Base-by-base conservation (phyloP, 176 grass and related monocot species). In the Pharus latifolius region DNA sequence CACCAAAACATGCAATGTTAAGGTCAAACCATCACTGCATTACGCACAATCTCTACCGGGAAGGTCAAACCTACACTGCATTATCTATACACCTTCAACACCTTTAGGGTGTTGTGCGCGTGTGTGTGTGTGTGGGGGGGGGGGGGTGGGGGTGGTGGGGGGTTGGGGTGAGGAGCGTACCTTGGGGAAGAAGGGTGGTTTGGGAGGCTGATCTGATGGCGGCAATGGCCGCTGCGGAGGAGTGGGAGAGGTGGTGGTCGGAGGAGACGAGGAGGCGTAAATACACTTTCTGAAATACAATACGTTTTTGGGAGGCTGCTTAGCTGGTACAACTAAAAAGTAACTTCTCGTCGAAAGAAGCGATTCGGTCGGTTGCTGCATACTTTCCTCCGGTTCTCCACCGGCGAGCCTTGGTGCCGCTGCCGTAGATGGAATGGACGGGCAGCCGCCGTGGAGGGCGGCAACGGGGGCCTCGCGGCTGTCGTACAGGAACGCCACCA, bases 401-500 rank as follows among this genome's bases (percentile, higher is more conserved):
- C n/a, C 54, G 56, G 76, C 70, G 62, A 85, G 62, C 62, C 60
- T 20, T 41, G n/a, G 31, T 52, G 19, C 14, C 66, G 26, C 10
- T 32, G 43, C 48, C 8, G 56, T 3, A 13, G 7, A 35, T 35
- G 62, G 54, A 38, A 92, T 88, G 89, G 88, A 91, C 33, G 23
- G 38, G 1, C 83, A 83, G 60, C 6, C 41, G 37, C 41, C 12
- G 20, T 87, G 83, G 80, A 80, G 77, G 63, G 52, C 56, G 53
- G 80, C 66, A 6, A 6, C 60, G 15, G 7, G 2, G 27, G 19
- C 44, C 0, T 79, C 75, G 2, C 80, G 63, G 83, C 13, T 91
- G 0, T 91, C 79, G 1, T 91, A 86, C 71, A 86, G 52, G 79
- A 83, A 83, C 51, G 83, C 79, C 25, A 77, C 88, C 53, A 60